Evolutionary conservation across 1,139 yeast species (phyloP).

Genomic region (Suhomyces anneliseae): DNA sequence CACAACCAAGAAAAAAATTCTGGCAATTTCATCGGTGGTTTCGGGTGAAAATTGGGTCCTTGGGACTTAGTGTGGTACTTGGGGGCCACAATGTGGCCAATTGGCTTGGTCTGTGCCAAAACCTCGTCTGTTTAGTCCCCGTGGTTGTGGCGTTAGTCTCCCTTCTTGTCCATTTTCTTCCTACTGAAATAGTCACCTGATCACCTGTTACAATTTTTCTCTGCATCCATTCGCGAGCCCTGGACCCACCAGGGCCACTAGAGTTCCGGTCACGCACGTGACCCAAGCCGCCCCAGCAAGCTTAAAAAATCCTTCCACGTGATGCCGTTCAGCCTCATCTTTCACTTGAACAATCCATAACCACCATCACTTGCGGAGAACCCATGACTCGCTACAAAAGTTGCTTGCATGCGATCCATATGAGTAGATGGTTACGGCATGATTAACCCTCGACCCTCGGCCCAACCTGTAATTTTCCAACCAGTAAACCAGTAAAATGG

Average conservation of each 20-base stretch:
- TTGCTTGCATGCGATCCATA: background rate
- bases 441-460: no score
- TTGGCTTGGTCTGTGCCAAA: no score
- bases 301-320: background rate
- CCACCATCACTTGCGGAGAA: background rate
- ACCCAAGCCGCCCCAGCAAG: background rate
- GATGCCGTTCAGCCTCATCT: background rate
- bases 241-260: background rate
- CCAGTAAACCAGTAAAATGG: no score
- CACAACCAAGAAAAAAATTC: background rate
- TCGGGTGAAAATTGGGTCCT: background rate
- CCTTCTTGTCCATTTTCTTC: background rate
- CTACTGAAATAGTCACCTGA: background rate
- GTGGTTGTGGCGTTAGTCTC: background rate
- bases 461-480: no score
- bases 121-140: no score
- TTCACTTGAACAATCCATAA: no score
- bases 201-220: background rate
- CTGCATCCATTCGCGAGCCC: background rate
- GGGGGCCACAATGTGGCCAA: no score
- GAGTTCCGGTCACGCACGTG: background rate
- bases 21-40: background rate
- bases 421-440: no score
- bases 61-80: no score
- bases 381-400: background rate